Base-by-base conservation (phyloP, 495 filamentous ascomycete species). In the Parachaetomium inaequale region DNA sequence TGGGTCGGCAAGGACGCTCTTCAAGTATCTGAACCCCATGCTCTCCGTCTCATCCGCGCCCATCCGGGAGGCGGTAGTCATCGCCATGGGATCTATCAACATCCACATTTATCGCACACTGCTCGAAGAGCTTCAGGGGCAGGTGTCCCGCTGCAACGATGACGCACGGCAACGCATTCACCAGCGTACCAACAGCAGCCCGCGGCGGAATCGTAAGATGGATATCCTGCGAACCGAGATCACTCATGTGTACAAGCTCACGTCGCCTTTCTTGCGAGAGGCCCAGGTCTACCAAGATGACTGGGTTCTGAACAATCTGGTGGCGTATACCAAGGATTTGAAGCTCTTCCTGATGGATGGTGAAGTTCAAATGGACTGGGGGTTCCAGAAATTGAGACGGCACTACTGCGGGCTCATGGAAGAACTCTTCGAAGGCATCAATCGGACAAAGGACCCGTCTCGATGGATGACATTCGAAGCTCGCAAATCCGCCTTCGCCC, bases 401-500 rank as follows among this genome's bases (percentile, higher is more conserved):
- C 93, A 97, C 66, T 98, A 93, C 70, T 98, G 94, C 73, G 92
- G 93, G 1, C 78, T 98, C 46, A 85, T 96, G 75, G 93, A 97
- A 66, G 90, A 92, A 66, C 79, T 98, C 0, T 97, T 94, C 63
- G 91, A 96, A 64, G 90, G 90, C 14, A 88, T 96, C 62, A 96
- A 94, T 67, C 86, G 89, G 40, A 91, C 91, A 0, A 87, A 86
- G 63, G 90, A 96, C 65, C 88, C 92, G 5, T 86, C 89, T 2
- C 83, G 90, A 23, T 98, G 92, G 91, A 93, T 98, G 79, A 90
- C 95, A 0, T 98, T 98, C 64, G 94, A 97, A 70, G 88, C 92
- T 0, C 81, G 94, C 26, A 93, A 96, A 68, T 96, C 94, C 11
- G 86, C 92, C 7, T 98, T 98, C 70, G 87, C 93, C 6, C 75